Evolutionary conservation across 495 filamentous ascomycete species (phyloP), one percentile per base, ranked within the genome.

Genomic region (Geopyxis carbonaria): DNA sequence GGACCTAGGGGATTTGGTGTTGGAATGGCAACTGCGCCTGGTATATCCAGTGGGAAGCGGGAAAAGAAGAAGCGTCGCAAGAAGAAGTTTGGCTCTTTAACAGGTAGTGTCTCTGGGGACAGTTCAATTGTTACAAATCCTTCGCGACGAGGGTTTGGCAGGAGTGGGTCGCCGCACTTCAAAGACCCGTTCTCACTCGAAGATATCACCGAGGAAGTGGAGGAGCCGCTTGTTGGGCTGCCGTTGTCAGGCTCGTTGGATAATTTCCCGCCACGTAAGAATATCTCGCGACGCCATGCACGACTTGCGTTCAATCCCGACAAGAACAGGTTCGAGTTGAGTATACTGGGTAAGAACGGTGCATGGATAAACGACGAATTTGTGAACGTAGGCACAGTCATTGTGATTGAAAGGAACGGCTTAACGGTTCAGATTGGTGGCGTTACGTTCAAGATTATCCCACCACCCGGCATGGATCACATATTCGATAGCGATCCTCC

Each of bases 271-370:
- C 42, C 42, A 0, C 45, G 32, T 16, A 78, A 77, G 38, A 75
- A 71, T 18, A 94, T 95, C 24, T 93, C 86, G 4, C 70, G 87
- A 27, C 67, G 78, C 52, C 89, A 97, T 57, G 70, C 85, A 24
- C 77, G 73, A 50, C 85, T 97, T 38, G 59, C 71, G 9, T 95
- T 81, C 57, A 85, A 87, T 49, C 74, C 75, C 43, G 67, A 74
- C 15, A 69, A 68, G 44, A 68, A 75, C 38, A 57, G 75, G 10
- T 97, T 86, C 44, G 76, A 91, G 52, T 72, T 89, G 48, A 65
- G 77, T 27, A 73, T 91, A 2, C 62, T 87, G 49, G 84, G 87
- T 36, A 71, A 75, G 47, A 94, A 93, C 53, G 84, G 84, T 22
- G 76, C 80, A 22, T 92, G 87, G 44, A 72, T 81, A 33, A 78